Evolutionary conservation across 202 grass and related monocot species (phyloP), one percentile per base, ranked within the genome.

Genomic region (Schoenoplectus triqueter): DNA sequence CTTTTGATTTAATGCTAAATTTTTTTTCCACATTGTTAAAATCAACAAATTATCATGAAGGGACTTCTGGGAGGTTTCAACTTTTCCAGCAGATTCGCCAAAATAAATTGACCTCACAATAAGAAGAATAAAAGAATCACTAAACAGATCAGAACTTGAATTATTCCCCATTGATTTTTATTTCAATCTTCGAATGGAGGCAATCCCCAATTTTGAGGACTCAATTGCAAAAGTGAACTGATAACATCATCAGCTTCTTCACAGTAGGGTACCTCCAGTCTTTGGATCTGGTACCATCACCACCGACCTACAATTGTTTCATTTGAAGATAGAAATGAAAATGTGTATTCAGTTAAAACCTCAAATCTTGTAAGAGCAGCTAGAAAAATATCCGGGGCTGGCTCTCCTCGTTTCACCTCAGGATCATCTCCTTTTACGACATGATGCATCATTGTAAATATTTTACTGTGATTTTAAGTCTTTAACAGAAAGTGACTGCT

Each of bases 361-460:
- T 90, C 66, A 40, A 90, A 90, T 85, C 86, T 84, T 45, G 63
- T 87, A 61, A 87, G 66, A 48, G 89, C 89, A 63, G 76, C 85
- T 77, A 87, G 86, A 87, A 90, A 90, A 67, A 87, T 68, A 68
- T 90, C 89, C 48, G 89, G 89, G 86, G 85, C 86, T n/a, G 89
- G 89, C 77, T 90, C 87, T 47, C 89, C 88, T 68, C 81, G 69
- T 66, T 85, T 90, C 41, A 90, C 88, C 40, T 87, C 85, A 57
- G 85, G 82, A 60, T 90, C 81, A 52, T 90, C 88, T 62, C 89
- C 89, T 76, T 81, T 87, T 62, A 90, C 86, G 8, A 90, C 74
- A 85, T 90, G 89, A 81, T 85, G 81, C 88, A 90, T 90, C 85
- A 87, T 81, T 69, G 66, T 47, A 69, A 90, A 77, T 41, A 90